Percentiles rank a stretch among this genome's conserved stretches.
phyloP scores from a whole-genome alignment of 2,329 filamentous ascomycete species.

The Beauveria caledonica region DNA sequence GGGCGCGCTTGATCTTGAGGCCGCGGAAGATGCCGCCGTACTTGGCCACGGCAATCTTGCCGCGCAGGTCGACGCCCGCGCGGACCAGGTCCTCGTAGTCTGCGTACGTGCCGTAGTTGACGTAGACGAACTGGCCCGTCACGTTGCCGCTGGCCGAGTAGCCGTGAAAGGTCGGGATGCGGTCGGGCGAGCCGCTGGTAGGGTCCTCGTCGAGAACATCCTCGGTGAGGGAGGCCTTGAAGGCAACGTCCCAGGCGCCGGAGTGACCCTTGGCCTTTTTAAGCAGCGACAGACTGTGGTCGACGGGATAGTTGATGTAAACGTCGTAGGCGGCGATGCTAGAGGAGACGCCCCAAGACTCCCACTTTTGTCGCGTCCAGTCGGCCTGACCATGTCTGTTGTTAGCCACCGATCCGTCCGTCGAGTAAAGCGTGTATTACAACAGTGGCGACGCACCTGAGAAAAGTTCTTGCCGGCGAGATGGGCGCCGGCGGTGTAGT shows the following conservation, averaged over 20 bases:
- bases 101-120: conserved; percentile 80
- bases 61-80: conserved; percentile 66
- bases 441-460: conserved; percentile 36
- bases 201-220: conserved; percentile 77
- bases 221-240: conserved; percentile 74
- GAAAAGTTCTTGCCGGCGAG: conserved; percentile 70
- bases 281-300: conserved; percentile 60
- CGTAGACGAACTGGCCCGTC: conserved; percentile 77
- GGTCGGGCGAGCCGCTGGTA: conserved; percentile 61
- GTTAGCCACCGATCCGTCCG: background rate
- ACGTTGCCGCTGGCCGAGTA: conserved; percentile 92
- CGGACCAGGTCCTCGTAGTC: conserved; percentile 77
- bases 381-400: conserved; percentile 38
- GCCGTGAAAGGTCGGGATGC: conserved; percentile 87
- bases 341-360: conserved; percentile 59
- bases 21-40: conserved; percentile 86
- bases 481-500: conserved; percentile 70
- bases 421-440: background rate
- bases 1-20: conserved; percentile 84
- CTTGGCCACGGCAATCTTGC: conserved; percentile 79
- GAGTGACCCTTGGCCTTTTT: conserved; percentile 35
- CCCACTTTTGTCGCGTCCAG: conserved; percentile 69
- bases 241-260: conserved; percentile 53
- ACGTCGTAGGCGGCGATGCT: conserved; percentile 63
- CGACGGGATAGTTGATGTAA: conserved; percentile 70